Percentiles rank a stretch among this genome's conserved stretches.
Conservation (phyloP, 495 filamentous ascomycete species). For the Copromyces sp. region DNA sequence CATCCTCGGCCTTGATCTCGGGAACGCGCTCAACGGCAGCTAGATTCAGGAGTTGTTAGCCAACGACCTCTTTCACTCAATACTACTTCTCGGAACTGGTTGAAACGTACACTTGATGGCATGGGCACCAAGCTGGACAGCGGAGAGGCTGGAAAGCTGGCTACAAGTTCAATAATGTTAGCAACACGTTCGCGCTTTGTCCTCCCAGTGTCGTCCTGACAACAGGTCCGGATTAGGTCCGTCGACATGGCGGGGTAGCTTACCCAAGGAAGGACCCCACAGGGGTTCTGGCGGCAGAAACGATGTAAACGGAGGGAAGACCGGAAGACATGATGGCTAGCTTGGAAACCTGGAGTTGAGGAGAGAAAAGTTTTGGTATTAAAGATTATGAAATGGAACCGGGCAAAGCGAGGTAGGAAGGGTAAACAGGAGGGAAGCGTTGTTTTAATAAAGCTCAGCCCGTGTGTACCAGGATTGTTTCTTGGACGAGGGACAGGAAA, state of each 20-base stretch:
- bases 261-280: constrained; percentile 89
- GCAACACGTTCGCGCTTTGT: constrained; percentile 3
- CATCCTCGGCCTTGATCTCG: constrained; percentile 74
- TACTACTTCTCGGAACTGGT: neutral
- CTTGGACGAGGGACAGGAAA: neutral
- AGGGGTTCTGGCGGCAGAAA: constrained; percentile 82
- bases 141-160: constrained; percentile 75
- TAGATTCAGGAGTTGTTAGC: constrained; percentile 24
- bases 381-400: neutral
- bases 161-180: constrained; percentile 32
- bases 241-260: constrained; percentile 10
- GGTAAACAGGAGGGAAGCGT: neutral
- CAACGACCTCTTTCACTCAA: constrained; percentile 6
- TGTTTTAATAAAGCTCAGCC: neutral
- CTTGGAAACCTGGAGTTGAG: neutral
- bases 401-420: neutral
- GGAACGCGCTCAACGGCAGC: constrained; percentile 80
- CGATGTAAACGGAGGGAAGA: constrained; percentile 85
- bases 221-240: constrained; percentile 2
- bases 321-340: constrained; percentile 3
- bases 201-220: constrained; percentile 2
- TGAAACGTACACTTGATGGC: constrained; percentile 70
- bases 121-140: constrained; percentile 78
- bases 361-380: neutral
- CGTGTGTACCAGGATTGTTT: neutral